Conservation (phyloP, 2,329 filamentous ascomycete genomes). For the Orbilia javanica region DNA sequence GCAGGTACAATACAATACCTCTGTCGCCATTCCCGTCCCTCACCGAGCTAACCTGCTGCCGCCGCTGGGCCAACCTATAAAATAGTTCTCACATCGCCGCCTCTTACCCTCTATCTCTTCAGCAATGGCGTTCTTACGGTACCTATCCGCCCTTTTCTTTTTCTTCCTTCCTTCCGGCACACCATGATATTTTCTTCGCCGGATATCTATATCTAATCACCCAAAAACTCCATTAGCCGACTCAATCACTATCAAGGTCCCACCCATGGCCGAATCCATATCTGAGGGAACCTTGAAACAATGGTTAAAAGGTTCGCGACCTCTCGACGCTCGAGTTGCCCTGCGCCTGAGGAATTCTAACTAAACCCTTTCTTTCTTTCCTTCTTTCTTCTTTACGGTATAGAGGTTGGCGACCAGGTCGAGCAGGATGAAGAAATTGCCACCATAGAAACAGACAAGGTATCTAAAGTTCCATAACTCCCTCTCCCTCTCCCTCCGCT, state of each 20-base stretch:
- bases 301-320: constrained; percentile 79
- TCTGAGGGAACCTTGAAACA: constrained; percentile 97
- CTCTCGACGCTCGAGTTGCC: not conserved
- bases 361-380: too few relatives aligned
- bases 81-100: constrained; percentile 14
- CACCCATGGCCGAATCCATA: constrained; percentile 98
- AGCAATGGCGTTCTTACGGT: constrained; percentile 56
- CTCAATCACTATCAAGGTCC: constrained; percentile 84
- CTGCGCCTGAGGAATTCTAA: constrained; percentile 1
- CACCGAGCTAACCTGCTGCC: not conserved
- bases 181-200: not conserved
- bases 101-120: constrained; percentile 8
- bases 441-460: constrained; percentile 99
- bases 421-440: constrained; percentile 98
- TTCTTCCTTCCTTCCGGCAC: too few relatives aligned
- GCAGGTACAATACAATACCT: constrained; percentile 33
- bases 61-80: too few relatives aligned
- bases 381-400: constrained; percentile 23
- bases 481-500: not conserved
- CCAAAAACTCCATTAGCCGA: constrained; percentile 72
- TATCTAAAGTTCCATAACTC: constrained; percentile 64
- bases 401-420: constrained; percentile 89
- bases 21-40: not conserved
- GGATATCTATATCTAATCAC: constrained; percentile 16
- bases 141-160: constrained; percentile 17